A percentile compares a stretch with the other conserved stretches of the same genome.
These are phyloP conservation scores for Stagonosporopsis cucurbitacearum DNA, from an alignment of 2,329 filamentous ascomycete genomes.

Conservation along the genomic window DNA sequence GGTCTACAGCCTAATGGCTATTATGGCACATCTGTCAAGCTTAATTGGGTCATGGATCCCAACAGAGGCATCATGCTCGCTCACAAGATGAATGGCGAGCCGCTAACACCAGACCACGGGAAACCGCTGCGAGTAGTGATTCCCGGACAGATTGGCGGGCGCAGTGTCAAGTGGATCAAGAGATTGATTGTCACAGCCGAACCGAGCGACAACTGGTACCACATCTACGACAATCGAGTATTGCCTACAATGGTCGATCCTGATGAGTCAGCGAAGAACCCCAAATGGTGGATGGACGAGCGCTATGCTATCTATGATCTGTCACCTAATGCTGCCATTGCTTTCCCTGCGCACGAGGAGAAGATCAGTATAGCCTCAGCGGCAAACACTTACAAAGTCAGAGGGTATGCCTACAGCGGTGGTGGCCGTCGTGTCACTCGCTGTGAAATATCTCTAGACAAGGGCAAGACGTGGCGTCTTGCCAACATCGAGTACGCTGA, in stretches of 20 bases:
- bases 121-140: slow-evolving; percentile 83
- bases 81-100: slow-evolving; percentile 88
- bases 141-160: slow-evolving; percentile 88
- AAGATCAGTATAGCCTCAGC: slow-evolving; percentile 59
- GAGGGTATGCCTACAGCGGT: slow-evolving; percentile 87
- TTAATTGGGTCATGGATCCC: slow-evolving; percentile 86
- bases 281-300: slow-evolving; percentile 85
- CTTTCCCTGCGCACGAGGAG: slow-evolving; percentile 81
- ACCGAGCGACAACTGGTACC: slow-evolving; percentile 93
- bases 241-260: slow-evolving; percentile 85
- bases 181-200: slow-evolving; percentile 76
- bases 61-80: slow-evolving; percentile 86
- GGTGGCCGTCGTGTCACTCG: slow-evolving; percentile 84
- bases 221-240: slow-evolving; percentile 91
- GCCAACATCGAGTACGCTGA: slow-evolving; percentile 83
- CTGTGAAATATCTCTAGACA: slow-evolving; percentile 83
- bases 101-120: slow-evolving; percentile 82
- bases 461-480: slow-evolving; percentile 79
- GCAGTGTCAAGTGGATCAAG: slow-evolving; percentile 93
- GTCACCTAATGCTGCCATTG: slow-evolving; percentile 83
- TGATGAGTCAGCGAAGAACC: slow-evolving; percentile 75
- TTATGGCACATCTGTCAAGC: slow-evolving; percentile 86
- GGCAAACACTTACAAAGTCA: slow-evolving; percentile 66
- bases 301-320: slow-evolving; percentile 93
- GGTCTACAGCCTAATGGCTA: slow-evolving; percentile 74